Base-by-base conservation (phyloP, 2,329 filamentous ascomycete species). In the Hypoxylon sp. region DNA sequence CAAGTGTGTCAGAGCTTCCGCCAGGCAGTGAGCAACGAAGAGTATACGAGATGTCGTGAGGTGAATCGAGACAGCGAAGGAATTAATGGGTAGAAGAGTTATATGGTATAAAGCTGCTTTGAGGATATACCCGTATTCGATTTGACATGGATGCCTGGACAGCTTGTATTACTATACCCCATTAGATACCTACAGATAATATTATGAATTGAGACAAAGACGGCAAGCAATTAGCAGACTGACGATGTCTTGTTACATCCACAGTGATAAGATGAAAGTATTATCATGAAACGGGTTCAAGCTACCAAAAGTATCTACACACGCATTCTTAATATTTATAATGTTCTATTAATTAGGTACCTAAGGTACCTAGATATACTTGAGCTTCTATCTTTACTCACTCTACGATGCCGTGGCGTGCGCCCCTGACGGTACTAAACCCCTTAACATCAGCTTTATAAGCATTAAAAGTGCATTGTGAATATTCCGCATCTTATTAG, bases 41-140 rank as follows among this genome's bases (percentile, higher is more conserved):
- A 17, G 34, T 62, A 14, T 57, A 57, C 19, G 60, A 63, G 17
- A 45, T 63, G 52, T 41, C 13, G 34, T 49, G 38, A 34, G 41
- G 28, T 19, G 38, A 46, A 17, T 3, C 13, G 13, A 34, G 32
- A 43, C 5, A 41, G 36, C 23, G 34, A 28, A 25, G 34, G 25
- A 52, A 41, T 43, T 51, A 45, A 30, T 60, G n/a, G n/a, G n/a
- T 10, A 32, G 5, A 14, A 41, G 5, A 9, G 7, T 19, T 43
- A 34, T 9, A 45, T 14, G 23, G 46, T 21, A 48, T 50, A 43
- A 19, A 23, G n/a, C 19, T 30, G 34, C 6, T 23, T 43, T 14
- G 25, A 28, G 13, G 10, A 45, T 32, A 60, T 60, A 60, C 57
- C 57, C 34, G 13, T 6, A 9, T 38, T 60, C 10, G 32, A 21